Evolutionary conservation across 2,329 filamentous ascomycete genomes (phyloP).

Genomic region (Drechslera avenae): DNA sequence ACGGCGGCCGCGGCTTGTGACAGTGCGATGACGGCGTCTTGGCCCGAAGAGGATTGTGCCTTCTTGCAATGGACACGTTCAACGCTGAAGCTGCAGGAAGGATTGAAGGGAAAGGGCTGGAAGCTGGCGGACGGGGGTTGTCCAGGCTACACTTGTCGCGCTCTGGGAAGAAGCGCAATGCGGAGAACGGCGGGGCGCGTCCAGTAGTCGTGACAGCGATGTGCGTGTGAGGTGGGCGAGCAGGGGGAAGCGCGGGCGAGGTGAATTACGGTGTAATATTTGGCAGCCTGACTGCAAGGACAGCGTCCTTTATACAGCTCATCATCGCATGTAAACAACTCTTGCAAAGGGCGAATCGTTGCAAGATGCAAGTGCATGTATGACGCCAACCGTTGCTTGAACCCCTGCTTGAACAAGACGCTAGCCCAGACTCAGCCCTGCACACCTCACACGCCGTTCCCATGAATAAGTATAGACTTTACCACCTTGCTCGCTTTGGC

Average conservation of each 20-base stretch:
- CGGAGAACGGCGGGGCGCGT: slow-evolving; percentile 9
- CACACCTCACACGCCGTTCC: slow-evolving; percentile 3
- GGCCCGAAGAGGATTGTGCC: neutral
- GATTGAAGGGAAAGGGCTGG: slow-evolving; percentile 5
- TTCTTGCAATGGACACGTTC: neutral
- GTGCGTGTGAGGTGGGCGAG: too few relatives aligned
- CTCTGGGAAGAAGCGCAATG: slow-evolving; percentile 3
- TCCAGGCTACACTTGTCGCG: neutral
- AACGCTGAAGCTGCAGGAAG: slow-evolving; percentile 9
- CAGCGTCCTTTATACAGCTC: slow-evolving; percentile 7
- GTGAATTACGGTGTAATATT: neutral
- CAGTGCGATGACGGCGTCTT: slow-evolving; percentile 11
- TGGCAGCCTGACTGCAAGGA: neutral
- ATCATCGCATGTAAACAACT: slow-evolving; percentile 5
- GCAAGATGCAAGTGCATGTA: slow-evolving; percentile 12
- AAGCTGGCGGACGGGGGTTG: neutral
- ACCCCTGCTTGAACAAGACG: neutral
- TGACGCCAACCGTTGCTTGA: slow-evolving; percentile 18
- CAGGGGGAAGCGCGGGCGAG: neutral
- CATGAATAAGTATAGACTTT: neutral
- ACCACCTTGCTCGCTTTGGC: too few relatives aligned
- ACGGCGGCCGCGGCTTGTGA: slow-evolving; percentile 6
- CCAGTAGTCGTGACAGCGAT: neutral
- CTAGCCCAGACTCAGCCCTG: slow-evolving; percentile 4
- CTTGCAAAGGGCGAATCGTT: slow-evolving; percentile 2